Conservation (phyloP, 1,284 basidiomycete genomes). For the Trametes versicolor region DNA sequence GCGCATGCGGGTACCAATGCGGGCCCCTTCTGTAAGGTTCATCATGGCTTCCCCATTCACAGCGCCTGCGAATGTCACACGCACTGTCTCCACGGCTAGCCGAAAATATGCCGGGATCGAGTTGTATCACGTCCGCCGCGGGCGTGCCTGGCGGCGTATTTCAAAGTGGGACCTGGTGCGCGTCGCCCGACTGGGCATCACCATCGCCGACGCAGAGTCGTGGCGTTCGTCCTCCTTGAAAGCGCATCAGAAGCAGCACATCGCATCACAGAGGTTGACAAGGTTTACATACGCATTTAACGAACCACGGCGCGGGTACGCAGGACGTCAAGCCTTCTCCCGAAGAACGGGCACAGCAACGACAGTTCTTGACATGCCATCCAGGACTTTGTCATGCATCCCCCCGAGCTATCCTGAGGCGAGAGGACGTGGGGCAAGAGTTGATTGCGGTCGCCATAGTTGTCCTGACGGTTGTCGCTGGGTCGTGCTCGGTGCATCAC, state of each 20-base stretch:
- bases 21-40: conserved; percentile 10
- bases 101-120: conserved; percentile 14
- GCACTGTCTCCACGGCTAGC: conserved; percentile 11
- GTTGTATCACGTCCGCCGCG: not conserved
- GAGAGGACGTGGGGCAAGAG: conserved; percentile 19
- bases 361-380: conserved; percentile 7
- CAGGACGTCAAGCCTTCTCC: conserved; percentile 9
- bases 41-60: conserved; percentile 7
- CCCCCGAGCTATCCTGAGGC: conserved; percentile 10
- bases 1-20: not conserved
- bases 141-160: conserved; percentile 11
- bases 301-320: conserved; percentile 2
- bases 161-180: not conserved
- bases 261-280: conserved; percentile 1
- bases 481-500: conserved; percentile 23
- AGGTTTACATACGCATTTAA: conserved; percentile 2
- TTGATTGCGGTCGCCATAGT: conserved; percentile 32
- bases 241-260: conserved; percentile 10
- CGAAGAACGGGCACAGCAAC: conserved; percentile 15
- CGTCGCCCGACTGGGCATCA: not conserved
- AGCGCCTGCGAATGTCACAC: not conserved
- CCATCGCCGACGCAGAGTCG: not conserved
- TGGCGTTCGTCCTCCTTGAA: not conserved
- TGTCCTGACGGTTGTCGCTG: conserved; percentile 29
- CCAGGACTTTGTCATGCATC: conserved; percentile 9